phyloP scores from a whole-genome alignment of 2,329 filamentous ascomycete genomes.

The Hypoxylon sp. region DNA sequence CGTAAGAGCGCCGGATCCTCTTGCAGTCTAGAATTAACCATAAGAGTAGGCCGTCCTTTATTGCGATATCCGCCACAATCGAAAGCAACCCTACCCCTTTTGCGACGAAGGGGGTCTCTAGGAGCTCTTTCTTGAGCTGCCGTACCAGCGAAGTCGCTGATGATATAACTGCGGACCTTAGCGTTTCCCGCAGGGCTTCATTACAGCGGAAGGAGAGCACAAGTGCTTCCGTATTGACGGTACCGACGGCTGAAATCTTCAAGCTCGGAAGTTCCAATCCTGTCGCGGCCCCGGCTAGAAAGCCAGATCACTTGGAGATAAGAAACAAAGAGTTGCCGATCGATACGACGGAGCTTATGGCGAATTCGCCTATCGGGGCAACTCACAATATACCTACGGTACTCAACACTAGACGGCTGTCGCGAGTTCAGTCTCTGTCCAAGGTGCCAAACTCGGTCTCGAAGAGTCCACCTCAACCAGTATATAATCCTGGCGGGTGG shows the following conservation, averaged over 20 bases:
- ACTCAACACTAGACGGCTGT: slow-evolving; percentile 4
- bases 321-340: slow-evolving; percentile 16
- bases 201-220: slow-evolving; percentile 44
- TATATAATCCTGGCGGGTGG: slow-evolving; percentile 49
- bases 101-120: slow-evolving; percentile 47
- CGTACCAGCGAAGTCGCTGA: slow-evolving; percentile 45
- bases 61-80: slow-evolving; percentile 50
- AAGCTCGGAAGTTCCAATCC: slow-evolving; percentile 17
- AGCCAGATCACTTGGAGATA: slow-evolving; percentile 9
- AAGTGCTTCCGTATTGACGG: slow-evolving; percentile 42
- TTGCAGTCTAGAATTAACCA: slow-evolving; percentile 12
- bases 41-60: slow-evolving; percentile 46
- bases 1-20: slow-evolving; percentile 45
- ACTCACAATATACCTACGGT: slow-evolving; percentile 20
- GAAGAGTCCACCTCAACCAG: slow-evolving; percentile 38
- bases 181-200: slow-evolving; percentile 48
- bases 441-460: slow-evolving; percentile 13
- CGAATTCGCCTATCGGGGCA: slow-evolving; percentile 39
- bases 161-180: slow-evolving; percentile 44
- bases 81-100: slow-evolving; percentile 50
- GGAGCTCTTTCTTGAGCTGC: slow-evolving; percentile 44
- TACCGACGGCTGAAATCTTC: slow-evolving; percentile 46
- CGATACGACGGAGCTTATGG: slow-evolving; percentile 38
- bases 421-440: slow-evolving; percentile 17
- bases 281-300: not conserved